Conservation (phyloP, 140 eudicot genomes). For the Erigeron philadelphicus region DNA sequence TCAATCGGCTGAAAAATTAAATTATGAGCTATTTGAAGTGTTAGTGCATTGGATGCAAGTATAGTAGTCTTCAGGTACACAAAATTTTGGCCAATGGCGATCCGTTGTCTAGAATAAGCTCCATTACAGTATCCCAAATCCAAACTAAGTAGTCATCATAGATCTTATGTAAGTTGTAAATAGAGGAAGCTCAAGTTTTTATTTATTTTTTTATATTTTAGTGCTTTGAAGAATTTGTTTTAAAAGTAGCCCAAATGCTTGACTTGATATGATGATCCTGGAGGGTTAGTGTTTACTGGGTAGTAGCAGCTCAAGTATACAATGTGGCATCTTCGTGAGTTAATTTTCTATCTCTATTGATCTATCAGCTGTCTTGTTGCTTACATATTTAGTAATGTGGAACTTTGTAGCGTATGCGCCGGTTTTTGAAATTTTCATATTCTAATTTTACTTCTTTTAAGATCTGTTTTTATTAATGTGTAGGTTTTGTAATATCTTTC, state of each 20-base stretch:
- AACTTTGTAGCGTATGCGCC: neutral
- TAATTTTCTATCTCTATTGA: neutral
- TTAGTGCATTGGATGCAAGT: conserved; percentile 21
- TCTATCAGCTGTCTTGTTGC: neutral
- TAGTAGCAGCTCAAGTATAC: neutral
- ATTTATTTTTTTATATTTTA: neutral
- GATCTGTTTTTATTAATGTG: no score
- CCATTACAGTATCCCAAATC: conserved; percentile 7
- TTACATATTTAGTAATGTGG: neutral
- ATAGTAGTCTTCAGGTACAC: neutral
- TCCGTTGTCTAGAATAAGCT: conserved; percentile 19
- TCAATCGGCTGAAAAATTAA: conserved; percentile 24
- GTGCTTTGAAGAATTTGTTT: neutral
- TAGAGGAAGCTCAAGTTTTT: conserved; percentile 8
- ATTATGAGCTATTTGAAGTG: conserved; percentile 18
- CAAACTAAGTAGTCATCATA: conserved; percentile 10
- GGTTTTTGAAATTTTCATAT: no score
- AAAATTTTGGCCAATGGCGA: conserved; percentile 12
- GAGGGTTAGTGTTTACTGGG: neutral
- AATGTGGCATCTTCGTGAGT: neutral
- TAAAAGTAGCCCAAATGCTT: neutral
- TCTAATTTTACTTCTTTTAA: no score
- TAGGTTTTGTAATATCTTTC: no score
- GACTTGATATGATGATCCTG: conserved; percentile 1
- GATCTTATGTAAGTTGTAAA: conserved; percentile 13